Percentiles rank a stretch among this genome's conserved stretches.
These are phyloP conservation scores for Yamadazyma buinensis DNA, from an alignment of 1,139 yeast genomes.

Conservation along the genomic window DNA sequence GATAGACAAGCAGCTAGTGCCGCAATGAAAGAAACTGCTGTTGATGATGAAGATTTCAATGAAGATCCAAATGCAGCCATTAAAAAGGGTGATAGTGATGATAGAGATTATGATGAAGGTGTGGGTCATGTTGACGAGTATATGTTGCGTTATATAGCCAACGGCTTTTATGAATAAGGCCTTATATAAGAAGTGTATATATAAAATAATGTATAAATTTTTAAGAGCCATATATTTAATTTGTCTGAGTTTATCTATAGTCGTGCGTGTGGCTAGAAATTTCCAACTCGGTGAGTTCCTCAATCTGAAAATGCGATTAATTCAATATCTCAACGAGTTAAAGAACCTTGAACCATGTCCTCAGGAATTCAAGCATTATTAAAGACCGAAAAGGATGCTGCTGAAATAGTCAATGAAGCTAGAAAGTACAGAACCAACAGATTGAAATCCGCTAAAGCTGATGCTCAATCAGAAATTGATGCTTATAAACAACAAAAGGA, in stretches of 20 bases:
- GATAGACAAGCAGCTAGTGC: slow-evolving; percentile 89
- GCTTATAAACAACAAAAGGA: slow-evolving; percentile 85
- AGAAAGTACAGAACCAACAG: slow-evolving; percentile 83
- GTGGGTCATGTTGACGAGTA: slow-evolving; percentile 94
- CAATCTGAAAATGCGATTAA: background rate
- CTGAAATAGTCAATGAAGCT: slow-evolving; percentile 88
- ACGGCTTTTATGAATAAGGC: slow-evolving; percentile 62
- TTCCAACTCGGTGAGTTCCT: slow-evolving; percentile 1
- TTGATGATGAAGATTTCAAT: slow-evolving; percentile 79
- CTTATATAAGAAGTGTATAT: no score
- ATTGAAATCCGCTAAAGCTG: slow-evolving; percentile 89
- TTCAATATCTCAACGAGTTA: slow-evolving; percentile 2
- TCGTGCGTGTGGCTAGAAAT: background rate
- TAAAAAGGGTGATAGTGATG: slow-evolving; percentile 26
- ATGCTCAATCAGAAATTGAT: slow-evolving; percentile 86
- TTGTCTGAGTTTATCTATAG: background rate
- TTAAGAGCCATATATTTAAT: no score
- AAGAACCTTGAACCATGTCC: slow-evolving; percentile 19
- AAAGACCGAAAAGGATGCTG: slow-evolving; percentile 94
- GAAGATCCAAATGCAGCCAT: slow-evolving; percentile 32
- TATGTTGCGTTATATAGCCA: slow-evolving; percentile 87
- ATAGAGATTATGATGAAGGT: slow-evolving; percentile 65
- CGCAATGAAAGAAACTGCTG: slow-evolving; percentile 83
- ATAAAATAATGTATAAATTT: no score
- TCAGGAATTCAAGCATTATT: slow-evolving; percentile 37